Evolutionary conservation across 2,329 filamentous ascomycete species (phyloP), one percentile per base, ranked within the genome.

Genomic region (Epicoccum sorghinum): DNA sequence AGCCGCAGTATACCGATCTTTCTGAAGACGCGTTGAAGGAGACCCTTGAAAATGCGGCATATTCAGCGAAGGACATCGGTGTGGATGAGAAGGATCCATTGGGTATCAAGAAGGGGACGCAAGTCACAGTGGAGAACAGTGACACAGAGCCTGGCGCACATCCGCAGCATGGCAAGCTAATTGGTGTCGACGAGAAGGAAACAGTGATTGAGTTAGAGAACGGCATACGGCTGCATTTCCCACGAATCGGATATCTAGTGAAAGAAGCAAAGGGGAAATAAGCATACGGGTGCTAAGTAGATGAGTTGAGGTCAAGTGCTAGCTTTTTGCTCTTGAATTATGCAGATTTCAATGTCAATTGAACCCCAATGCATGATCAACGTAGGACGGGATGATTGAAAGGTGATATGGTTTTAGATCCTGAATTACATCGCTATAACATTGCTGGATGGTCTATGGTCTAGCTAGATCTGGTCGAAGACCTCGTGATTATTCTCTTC

Each of bases 91-190:
- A 23, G 3, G 52, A 55, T 18, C 39, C 42, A 7, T 22, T 55
- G 10, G 37, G 52, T 3, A 33, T 55, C 8, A 24, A 23, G 24
- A 25, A 25, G 9, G 52, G 52, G 2, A 47, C 47, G 1, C 4
- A 24, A 4, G 42, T 55, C 3, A 39, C 37, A 1, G 38, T 55
- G 3, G 52, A 55, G 27, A 55, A 47, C 12, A 33, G 30, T 3
- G 47, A 55, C 30, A 55, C 52, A 2, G 18, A 46, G 22, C 9
- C 47, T 24, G 52, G 52, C 4, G 38, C 47, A 13, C 47, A 55
- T 42, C 52, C 52, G 23, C 52, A 55, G 38, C 46, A 29, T 12
- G 52, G 52, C 3, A 50, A 43, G n/a, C 38, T 55, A 4, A 42
- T 55, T 14, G 52, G 52, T 22, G 23, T 47, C 13, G 14, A 55